Base-by-base conservation (phyloP, 129 eudicot genomes). In the Helianthus tuberosus region DNA sequence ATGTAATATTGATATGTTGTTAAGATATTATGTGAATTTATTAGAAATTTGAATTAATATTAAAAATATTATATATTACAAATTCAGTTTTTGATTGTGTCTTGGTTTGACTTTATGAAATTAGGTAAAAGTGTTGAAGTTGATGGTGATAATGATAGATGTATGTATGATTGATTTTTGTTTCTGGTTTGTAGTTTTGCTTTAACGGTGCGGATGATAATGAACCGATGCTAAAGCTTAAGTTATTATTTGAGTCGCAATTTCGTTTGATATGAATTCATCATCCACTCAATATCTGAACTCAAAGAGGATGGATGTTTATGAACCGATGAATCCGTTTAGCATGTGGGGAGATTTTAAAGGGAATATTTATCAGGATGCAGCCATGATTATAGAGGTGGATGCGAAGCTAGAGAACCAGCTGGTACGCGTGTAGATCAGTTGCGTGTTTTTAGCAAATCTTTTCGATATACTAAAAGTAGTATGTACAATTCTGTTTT, bases 321-420 rank as follows among this genome's bases (percentile, higher is more conserved):
- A 83, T 46, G 99, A 94, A 39, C 88, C 97, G 35, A 84, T 94
- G 78, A 89, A 84, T 68, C 98, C 85, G 73, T 80, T 94, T 80
- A 84, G 81, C 78, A 85, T 91, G 90, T 94, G 99, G 99, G 91
- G 86, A 64, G 97, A 94, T 81, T 90, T 80, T 72, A 90, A 87
- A 85, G 91, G 89, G 44, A 83, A 80, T 54, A 81, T 84, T 29
- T 93, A 71, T 73, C 83, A 82, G 25, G 89, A 88, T 73, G 70
- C 91, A 64, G 75, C 96, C 48, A 62, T 85, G 86, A 80, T 94
- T 72, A 55, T 85, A n/a, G 89, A 88, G 60, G 80, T 88, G 80
- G 93, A 88, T 14, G 39, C 87, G 5, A 84, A 83, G 79, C 75
- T 86, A 69, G 93, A 89, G 72, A 88, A 82, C 66, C 96, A 88